Evolutionary conservation across 176 grass and related monocot species (phyloP).

Genomic region (Puya raimondii): DNA sequence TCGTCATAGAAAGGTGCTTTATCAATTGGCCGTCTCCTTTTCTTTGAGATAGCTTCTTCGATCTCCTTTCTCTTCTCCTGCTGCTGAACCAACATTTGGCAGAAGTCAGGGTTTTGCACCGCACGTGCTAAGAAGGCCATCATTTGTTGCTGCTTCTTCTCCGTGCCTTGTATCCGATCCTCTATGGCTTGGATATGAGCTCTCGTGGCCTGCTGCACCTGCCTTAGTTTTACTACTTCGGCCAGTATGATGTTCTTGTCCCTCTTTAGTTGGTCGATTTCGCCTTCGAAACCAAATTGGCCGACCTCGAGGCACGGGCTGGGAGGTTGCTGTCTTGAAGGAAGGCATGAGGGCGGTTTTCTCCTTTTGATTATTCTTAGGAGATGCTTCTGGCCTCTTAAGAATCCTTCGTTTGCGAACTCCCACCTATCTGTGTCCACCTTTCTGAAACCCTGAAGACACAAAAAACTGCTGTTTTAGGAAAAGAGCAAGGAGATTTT

Average conservation of each 20-base stretch:
- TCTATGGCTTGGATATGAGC: conserved; percentile 54
- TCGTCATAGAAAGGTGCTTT: conserved; percentile 15
- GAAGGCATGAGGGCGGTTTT: conserved; percentile 18
- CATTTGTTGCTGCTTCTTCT: conserved; percentile 59
- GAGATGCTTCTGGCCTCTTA: conserved; percentile 54
- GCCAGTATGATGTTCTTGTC: conserved; percentile 61
- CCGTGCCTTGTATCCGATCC: conserved; percentile 32
- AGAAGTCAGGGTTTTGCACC: conserved; percentile 57
- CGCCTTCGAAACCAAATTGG: conserved; percentile 44
- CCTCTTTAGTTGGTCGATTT: conserved; percentile 42
- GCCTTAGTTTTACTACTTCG: conserved; percentile 65
- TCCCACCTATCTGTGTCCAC: conserved; percentile 77
- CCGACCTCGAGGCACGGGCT: conserved; percentile 45
- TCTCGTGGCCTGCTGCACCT: conserved; percentile 48
- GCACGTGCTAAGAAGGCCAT: conserved; percentile 71
- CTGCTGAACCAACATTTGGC: conserved; percentile 49
- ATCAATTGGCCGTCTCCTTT: conserved; percentile 52
- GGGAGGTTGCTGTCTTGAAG: conserved; percentile 11
- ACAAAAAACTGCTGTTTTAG: background rate
- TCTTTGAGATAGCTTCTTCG: conserved; percentile 39
- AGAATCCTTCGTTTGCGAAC: conserved; percentile 72
- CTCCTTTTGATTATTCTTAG: conserved; percentile 62
- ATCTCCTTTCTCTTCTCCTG: conserved; percentile 42
- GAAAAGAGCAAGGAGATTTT: background rate
- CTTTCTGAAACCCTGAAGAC: conserved; percentile 75